Evolutionary conservation across 768 basidiomycete species (phyloP).

Genomic region (Leucosporidium scottii): DNA sequence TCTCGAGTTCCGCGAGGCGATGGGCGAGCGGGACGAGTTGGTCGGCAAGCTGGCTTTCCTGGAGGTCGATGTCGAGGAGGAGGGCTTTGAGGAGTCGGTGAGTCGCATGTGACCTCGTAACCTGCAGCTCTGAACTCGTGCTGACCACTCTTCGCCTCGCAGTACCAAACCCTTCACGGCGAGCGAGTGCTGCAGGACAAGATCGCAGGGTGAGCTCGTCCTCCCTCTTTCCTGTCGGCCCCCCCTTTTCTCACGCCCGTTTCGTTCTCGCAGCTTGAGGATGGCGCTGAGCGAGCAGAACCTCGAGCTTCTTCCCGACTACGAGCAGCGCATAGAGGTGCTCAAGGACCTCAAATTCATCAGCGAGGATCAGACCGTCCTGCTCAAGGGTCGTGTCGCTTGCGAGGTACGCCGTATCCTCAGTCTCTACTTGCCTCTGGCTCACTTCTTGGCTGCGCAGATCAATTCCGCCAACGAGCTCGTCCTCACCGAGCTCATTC

Average conservation of each 20-base stretch:
- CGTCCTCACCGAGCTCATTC: constrained; percentile 87
- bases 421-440: not conserved
- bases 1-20: constrained; percentile 83
- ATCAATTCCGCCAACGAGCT: constrained; percentile 99
- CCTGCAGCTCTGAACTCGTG: not conserved
- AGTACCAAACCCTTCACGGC: constrained; percentile 73
- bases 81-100: constrained; percentile 67
- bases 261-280: constrained; percentile 51
- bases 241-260: no score
- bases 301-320: constrained; percentile 90
- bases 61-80: constrained; percentile 19
- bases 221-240: no score
- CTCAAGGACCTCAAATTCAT: constrained; percentile 87
- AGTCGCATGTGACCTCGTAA: constrained; percentile 39
- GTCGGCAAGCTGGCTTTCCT: constrained; percentile 46
- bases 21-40: constrained; percentile 56
- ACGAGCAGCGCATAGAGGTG: constrained; percentile 86
- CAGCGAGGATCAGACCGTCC: constrained; percentile 88
- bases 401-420: constrained; percentile 66
- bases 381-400: constrained; percentile 92
- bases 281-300: constrained; percentile 91
- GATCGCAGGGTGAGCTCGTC: constrained; percentile 49
- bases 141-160: not conserved
- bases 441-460: constrained; percentile 45
- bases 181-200: constrained; percentile 66